Evolutionary conservation across 2,329 filamentous ascomycete species (phyloP), one percentile per base, ranked within the genome.

Genomic region (Xylaria sp.): DNA sequence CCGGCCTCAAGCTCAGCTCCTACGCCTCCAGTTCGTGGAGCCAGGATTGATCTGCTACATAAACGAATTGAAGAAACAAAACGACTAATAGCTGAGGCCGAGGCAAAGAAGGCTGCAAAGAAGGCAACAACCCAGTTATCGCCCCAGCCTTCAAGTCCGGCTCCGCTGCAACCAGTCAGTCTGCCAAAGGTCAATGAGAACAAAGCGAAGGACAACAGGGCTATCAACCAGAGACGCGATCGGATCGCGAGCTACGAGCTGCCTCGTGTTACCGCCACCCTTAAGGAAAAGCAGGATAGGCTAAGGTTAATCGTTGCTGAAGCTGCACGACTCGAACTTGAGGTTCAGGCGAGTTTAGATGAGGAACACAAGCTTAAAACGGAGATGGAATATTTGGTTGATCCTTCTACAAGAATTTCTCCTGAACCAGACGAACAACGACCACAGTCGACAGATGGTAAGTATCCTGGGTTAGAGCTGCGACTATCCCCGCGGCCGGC

Each of bases 41-140:
- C 71, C 22, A 76, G 77, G 47, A 72, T 77, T 20, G 69, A 74
- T 59, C 22, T 76, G 6, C 62, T 78, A 7, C 73, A 73, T 47
- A 84, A 83, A 63, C 83, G 86, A 69, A 90, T 91, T 36, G 85
- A 89, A 71, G 82, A 85, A 59, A 85, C 90, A 79, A 89, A 87
- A 73, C 81, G 81, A 38, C 84, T 80, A 69, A 89, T 89, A 72
- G 86, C 86, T 1, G 83, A 87, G 71, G 85, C 85, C 17, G 86
- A 89, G 74, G 86, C 86, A 10, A 85, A 83, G 71, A 84, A 84
- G 73, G 73, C 73, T 53, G 71, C 73, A 13, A 75, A 74, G 49
- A 75, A 66, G 51, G 53, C 65, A 31, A 72, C 66, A 44, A 63
- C 50, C 9, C 63, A 67, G 27, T 59, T 66, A 25, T 71, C 73